A percentile compares a stretch with the other conserved stretches of the same genome.
Evolutionary conservation across 345 rosid species (phyloP).

Genomic region (Garcia nutans): DNA sequence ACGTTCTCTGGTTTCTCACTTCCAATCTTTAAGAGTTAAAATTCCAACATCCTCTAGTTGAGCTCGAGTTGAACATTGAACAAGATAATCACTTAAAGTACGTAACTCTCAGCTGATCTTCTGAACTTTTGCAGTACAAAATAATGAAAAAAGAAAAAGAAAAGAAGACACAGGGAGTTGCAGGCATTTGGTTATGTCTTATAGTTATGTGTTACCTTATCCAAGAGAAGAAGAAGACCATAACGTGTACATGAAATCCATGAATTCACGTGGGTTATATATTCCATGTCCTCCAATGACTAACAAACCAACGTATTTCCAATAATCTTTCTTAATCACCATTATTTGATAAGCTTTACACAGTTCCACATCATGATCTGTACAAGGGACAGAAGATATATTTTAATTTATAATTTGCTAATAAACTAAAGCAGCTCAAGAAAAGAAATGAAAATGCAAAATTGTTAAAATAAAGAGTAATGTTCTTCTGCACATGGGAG

Average conservation of each 20-base stretch:
- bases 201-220: conserved; percentile 40
- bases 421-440: too few relatives aligned
- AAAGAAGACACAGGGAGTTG: background rate
- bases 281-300: conserved; percentile 26
- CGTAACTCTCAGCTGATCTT: too few relatives aligned
- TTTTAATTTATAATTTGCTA: too few relatives aligned
- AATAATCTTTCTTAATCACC: conserved; percentile 30
- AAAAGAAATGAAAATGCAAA: background rate
- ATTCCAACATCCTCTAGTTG: too few relatives aligned
- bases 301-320: conserved; percentile 9
- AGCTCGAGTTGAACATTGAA: too few relatives aligned
- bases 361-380: background rate
- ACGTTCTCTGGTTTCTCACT: too few relatives aligned
- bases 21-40: too few relatives aligned
- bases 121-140: too few relatives aligned
- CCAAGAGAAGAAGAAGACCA: background rate
- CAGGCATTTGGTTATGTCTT: background rate
- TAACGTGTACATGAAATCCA: conserved; percentile 5
- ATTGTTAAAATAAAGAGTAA: too few relatives aligned
- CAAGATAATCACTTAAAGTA: too few relatives aligned
- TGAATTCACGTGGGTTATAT: conserved; percentile 23
- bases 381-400: background rate
- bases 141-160: background rate
- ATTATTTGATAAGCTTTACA: background rate
- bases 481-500: too few relatives aligned